Percentiles rank a stretch among this genome's conserved stretches.
Evolutionary conservation across 352 stramenopile species (phyloP).

Genomic region (Phytophthora constricta): DNA sequence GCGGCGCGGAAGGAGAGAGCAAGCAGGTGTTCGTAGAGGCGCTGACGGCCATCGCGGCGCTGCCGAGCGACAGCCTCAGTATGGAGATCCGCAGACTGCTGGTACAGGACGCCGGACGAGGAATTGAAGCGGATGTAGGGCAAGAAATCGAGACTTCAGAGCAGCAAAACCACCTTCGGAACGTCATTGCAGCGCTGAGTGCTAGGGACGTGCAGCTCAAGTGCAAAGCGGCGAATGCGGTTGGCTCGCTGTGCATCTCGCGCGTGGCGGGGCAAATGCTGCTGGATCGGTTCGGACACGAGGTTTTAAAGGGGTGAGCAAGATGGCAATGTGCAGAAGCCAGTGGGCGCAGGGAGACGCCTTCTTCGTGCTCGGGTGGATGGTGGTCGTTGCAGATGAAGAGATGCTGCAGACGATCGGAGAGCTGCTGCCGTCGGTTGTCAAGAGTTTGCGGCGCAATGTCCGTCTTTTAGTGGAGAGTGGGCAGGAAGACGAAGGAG

Average conservation of each 20-base stretch:
- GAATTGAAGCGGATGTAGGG: neutral
- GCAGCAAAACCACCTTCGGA: conserved; percentile 29
- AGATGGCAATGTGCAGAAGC: conserved; percentile 75
- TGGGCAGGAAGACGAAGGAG: neutral
- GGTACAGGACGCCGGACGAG: conserved; percentile 24
- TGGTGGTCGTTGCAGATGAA: conserved; percentile 74
- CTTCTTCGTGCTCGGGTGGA: conserved; percentile 78
- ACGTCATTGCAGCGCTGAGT: conserved; percentile 54
- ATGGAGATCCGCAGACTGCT: conserved; percentile 78
- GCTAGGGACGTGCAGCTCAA: conserved; percentile 78
- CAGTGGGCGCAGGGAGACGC: conserved; percentile 80
- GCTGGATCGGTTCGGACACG: conserved; percentile 49
- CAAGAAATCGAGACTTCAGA: neutral
- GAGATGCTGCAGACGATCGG: conserved; percentile 42
- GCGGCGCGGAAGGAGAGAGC: conserved; percentile 15
- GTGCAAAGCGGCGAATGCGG: conserved; percentile 78
- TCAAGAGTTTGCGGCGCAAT: conserved; percentile 55
- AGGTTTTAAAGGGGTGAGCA: conserved; percentile 41
- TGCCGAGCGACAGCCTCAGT: conserved; percentile 68
- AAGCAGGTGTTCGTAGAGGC: conserved; percentile 74
- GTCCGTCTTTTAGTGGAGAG: conserved; percentile 24
- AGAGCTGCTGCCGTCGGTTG: conserved; percentile 49
- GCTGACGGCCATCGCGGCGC: conserved; percentile 72
- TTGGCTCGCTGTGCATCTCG: conserved; percentile 78
- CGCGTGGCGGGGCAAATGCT: conserved; percentile 72